Percentiles rank a stretch among this genome's conserved stretches.
These are phyloP conservation scores for Penicillium sp. DNA, from an alignment of 2,329 filamentous ascomycete genomes.

Conservation along the genomic window DNA sequence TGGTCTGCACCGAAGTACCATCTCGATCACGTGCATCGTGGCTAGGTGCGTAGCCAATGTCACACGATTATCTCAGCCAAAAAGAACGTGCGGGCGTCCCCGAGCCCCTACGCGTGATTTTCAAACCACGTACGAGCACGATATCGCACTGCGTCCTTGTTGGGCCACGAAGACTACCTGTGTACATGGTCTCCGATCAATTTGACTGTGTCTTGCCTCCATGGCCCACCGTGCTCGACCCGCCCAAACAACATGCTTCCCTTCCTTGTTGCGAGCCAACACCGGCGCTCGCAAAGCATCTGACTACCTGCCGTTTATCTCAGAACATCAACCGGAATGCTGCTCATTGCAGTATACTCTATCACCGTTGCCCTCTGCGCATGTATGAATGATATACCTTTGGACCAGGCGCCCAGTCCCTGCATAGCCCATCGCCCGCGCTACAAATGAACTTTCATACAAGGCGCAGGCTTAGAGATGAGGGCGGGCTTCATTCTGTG, in stretches of 20 bases:
- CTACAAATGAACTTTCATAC: background rate
- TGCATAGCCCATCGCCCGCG: background rate
- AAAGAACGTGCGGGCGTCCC: too few species aligned
- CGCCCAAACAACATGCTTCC: background rate
- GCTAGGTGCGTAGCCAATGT: too few species aligned
- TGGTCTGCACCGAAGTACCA: too few species aligned
- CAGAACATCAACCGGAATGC: background rate
- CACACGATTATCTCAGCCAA: too few species aligned
- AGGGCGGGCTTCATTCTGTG: background rate
- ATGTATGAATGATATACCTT: background rate
- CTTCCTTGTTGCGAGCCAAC: background rate
- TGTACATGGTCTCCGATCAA: too few species aligned
- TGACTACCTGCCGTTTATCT: background rate
- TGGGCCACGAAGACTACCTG: too few species aligned
- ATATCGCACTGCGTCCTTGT: too few species aligned
- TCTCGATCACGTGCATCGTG: too few species aligned
- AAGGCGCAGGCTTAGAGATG: background rate
- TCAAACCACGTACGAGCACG: too few species aligned
- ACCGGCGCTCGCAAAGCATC: background rate
- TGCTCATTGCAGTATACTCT: background rate
- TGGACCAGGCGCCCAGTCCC: background rate
- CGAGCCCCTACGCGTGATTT: too few species aligned
- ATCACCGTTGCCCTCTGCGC: background rate
- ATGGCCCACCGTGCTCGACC: background rate
- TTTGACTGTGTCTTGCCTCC: too few species aligned